Evolutionary conservation across 495 filamentous ascomycete genomes (phyloP).

Genomic region (Rhypophila decipiens): DNA sequence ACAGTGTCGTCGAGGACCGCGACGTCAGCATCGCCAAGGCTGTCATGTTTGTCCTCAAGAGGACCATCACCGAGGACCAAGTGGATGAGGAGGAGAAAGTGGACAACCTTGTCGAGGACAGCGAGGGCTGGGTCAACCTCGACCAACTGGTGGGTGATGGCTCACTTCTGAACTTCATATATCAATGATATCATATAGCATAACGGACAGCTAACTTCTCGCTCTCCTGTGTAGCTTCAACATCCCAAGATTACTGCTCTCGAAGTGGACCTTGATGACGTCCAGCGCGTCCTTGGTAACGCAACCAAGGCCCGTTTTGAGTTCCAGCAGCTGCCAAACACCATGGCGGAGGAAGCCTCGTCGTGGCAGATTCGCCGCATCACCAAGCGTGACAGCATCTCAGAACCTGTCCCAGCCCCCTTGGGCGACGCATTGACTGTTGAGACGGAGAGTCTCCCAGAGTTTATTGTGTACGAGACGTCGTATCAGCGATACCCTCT

Average conservation of each 20-base stretch:
- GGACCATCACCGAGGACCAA: slow-evolving; percentile 29
- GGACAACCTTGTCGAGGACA: slow-evolving; percentile 32
- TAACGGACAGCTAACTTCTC: too few species aligned
- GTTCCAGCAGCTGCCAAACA: slow-evolving; percentile 15
- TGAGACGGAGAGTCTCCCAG: slow-evolving; percentile 22
- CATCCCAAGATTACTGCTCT: slow-evolving; percentile 26
- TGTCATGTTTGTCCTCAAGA: slow-evolving; percentile 36
- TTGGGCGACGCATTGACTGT: slow-evolving; percentile 21
- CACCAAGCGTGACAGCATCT: slow-evolving; percentile 10
- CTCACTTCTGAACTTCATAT: too few species aligned
- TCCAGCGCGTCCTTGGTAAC: slow-evolving; percentile 27
- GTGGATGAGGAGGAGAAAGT: slow-evolving; percentile 29
- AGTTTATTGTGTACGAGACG: slow-evolving; percentile 32
- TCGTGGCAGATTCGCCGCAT: slow-evolving; percentile 27
- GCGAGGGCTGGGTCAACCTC: slow-evolving; percentile 36
- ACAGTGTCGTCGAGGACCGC: slow-evolving; percentile 37
- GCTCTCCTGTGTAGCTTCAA: slow-evolving; percentile 31
- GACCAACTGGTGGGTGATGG: slow-evolving; percentile 33
- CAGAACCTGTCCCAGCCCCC: slow-evolving; percentile 9
- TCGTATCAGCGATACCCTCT: slow-evolving; percentile 33
- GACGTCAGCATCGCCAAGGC: slow-evolving; percentile 36
- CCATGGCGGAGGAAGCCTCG: slow-evolving; percentile 14
- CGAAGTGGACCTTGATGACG: slow-evolving; percentile 27
- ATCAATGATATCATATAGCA: too few species aligned
- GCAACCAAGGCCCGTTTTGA: slow-evolving; percentile 27